These are phyloP conservation scores for Fusarium sp. DNA, from an alignment of 2,329 filamentous ascomycete genomes.

Conservation along the genomic window DNA sequence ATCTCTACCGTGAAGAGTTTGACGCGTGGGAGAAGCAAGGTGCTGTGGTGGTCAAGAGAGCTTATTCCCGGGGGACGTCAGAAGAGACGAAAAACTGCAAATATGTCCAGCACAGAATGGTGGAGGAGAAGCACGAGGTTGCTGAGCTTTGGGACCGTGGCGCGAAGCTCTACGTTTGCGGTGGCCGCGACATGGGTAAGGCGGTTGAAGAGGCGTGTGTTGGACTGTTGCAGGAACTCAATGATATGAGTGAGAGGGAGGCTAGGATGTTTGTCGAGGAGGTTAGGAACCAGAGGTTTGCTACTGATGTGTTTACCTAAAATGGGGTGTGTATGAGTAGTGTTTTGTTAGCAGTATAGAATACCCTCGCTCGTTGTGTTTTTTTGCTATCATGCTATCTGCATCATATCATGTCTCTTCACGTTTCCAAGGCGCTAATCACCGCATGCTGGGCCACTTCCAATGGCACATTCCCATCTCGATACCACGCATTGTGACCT, in stretches of 20 bases:
- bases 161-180: slow-evolving; percentile 16
- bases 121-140: slow-evolving; percentile 1
- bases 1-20: slow-evolving; percentile 60
- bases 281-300: slow-evolving; percentile 1
- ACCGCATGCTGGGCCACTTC: not conserved
- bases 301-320: slow-evolving; percentile 13
- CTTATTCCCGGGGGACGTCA: slow-evolving; percentile 52
- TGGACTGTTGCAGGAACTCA: not conserved
- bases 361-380: not conserved
- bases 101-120: slow-evolving; percentile 21
- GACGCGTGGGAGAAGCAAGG: slow-evolving; percentile 60
- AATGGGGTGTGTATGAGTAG: not conserved
- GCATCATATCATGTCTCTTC: not conserved
- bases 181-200: slow-evolving; percentile 13
- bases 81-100: slow-evolving; percentile 11
- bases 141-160: not conserved
- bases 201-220: slow-evolving; percentile 5
- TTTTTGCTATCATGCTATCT: too few species aligned
- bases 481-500: not conserved
- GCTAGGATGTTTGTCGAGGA: not conserved
- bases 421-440: not conserved
- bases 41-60: slow-evolving; percentile 66
- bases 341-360: not conserved
- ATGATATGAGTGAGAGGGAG: not conserved
- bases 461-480: not conserved